Evolutionary conservation across 495 filamentous ascomycete species (phyloP).

Genomic region (Paragyromitra xinjiangensis): DNA sequence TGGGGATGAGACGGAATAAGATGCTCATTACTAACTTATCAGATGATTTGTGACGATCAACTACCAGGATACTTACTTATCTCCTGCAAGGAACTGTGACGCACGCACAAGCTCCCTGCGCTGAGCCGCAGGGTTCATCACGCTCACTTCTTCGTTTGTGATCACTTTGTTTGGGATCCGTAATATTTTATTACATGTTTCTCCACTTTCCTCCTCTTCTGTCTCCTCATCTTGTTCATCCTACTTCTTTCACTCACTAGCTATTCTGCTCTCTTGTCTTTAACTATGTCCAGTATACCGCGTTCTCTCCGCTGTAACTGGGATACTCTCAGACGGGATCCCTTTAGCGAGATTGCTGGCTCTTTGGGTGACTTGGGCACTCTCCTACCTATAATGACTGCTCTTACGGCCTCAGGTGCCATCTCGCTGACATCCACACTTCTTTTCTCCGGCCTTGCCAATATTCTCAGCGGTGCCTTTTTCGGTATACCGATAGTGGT

Average conservation of each 20-base stretch:
- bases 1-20: neutral
- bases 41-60: neutral
- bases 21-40: conserved; percentile 11
- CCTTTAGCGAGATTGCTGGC: conserved; percentile 85
- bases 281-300: conserved; percentile 20
- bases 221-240: neutral
- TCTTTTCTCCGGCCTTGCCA: conserved; percentile 85
- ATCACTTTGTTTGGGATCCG: conserved; percentile 3
- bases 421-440: conserved; percentile 85
- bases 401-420: conserved; percentile 74
- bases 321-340: conserved; percentile 64
- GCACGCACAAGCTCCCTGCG: neutral
- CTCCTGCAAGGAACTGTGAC: conserved; percentile 31
- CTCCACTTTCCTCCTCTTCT: conserved; percentile 1
- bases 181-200: conserved; percentile 14
- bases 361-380: conserved; percentile 91
- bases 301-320: conserved; percentile 60
- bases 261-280: neutral
- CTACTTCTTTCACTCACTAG: neutral
- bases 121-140: conserved; percentile 24
- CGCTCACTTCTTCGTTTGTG: neutral
- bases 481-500: conserved; percentile 90
- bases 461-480: conserved; percentile 78
- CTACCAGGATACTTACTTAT: neutral
- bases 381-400: conserved; percentile 85